Conservation (phyloP, 352 stramenopile species). For the Thraustotheca clavata region DNA sequence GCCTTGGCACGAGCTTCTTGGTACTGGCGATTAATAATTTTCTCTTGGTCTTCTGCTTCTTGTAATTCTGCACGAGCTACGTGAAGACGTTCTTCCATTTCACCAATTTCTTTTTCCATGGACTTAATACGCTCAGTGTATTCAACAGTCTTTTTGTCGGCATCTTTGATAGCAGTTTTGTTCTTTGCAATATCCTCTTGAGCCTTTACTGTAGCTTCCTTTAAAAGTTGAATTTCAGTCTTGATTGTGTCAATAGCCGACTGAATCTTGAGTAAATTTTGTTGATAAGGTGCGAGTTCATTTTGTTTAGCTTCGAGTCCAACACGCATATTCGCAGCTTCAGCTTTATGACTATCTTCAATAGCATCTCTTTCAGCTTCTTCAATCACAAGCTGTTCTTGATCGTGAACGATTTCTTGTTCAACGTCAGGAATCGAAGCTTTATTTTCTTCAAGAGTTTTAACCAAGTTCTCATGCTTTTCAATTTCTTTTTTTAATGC, state of each 20-base stretch:
- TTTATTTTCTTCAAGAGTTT: constrained; percentile 82
- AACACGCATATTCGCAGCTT: constrained; percentile 57
- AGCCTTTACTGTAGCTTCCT: constrained; percentile 58
- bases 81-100: constrained; percentile 65
- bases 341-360: constrained; percentile 63
- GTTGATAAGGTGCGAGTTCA: constrained; percentile 68
- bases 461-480: constrained; percentile 78
- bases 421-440: constrained; percentile 86
- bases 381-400: constrained; percentile 63
- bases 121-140: constrained; percentile 9
- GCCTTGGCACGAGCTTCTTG: constrained; percentile 64
- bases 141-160: constrained; percentile 69
- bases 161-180: constrained; percentile 22
- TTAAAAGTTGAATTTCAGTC: constrained; percentile 70
- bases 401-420: constrained; percentile 56
- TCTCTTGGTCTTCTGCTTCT: constrained; percentile 40
- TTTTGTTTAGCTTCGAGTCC: constrained; percentile 69
- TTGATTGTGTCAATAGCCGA: constrained; percentile 74
- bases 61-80: constrained; percentile 79
- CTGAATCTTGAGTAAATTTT: constrained; percentile 55
- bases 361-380: constrained; percentile 86
- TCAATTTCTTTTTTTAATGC: constrained; percentile 88
- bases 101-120: constrained; percentile 32
- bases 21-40: constrained; percentile 44
- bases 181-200: constrained; percentile 18